Base-by-base conservation (phyloP, 768 basidiomycete genomes). In the Sutorius australiensis region DNA sequence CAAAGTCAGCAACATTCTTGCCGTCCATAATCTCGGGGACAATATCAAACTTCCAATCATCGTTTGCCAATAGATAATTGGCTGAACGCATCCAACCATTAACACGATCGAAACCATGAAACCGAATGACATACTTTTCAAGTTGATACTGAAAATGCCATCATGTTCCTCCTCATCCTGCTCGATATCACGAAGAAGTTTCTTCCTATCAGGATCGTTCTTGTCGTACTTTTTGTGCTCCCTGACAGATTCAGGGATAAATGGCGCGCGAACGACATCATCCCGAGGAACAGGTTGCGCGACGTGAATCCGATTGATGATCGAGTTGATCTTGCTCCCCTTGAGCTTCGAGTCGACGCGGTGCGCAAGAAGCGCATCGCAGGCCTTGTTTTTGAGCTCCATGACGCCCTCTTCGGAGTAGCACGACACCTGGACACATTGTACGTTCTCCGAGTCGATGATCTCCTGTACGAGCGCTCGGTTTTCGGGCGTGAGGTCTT, bases 21-120 rank as follows among this genome's bases (percentile, higher is more conserved):
- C 97, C 97, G 60, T 98, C 85, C 86, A 92, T 85, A 65, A 99
- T 91, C 70, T 99, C 97, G n/a, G 97, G 97, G n/a, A 98, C 88
- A 59, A 83, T 78, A 65, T 99, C 97, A 74, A 83, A 77, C 76
- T 97, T 99, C 97, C 97, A 99, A 40, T 90, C 87, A 34, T 89
- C 84, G 66, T 97, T 85, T 21, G 83, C 78, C 53, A 99, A 83
- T 27, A 97, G 52, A 73, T 97, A 98, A 70, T 92, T 82, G 79
- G 92, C 95, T 98, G 73, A 44, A 59, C 41, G 56, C 5, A 45
- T 27, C 27, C 46, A 51, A 31, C 41, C 19, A 43, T 40, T 54
- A 11, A 61, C 30, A 8, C n/a, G n/a, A 16, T 30, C 30, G 2
- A 34, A 45, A 46, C 14, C 42, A 46, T 5, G 17, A 49, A 31